Conservation (phyloP, 2,329 filamentous ascomycete species). For the Beauveria scarabaeidicola region DNA sequence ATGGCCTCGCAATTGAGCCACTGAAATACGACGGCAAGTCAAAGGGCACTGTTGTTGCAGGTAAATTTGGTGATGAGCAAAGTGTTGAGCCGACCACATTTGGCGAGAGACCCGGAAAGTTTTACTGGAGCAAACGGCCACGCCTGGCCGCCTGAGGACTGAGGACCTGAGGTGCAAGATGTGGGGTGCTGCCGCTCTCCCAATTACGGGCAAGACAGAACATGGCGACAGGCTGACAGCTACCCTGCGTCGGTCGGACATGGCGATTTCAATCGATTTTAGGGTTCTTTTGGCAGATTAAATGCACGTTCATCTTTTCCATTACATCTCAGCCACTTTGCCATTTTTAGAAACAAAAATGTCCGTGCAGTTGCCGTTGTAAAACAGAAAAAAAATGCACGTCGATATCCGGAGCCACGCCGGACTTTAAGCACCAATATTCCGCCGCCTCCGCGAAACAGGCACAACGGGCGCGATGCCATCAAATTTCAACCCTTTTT, state of each 20-base stretch:
- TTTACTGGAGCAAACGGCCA: constrained; percentile 8
- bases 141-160: too few species aligned
- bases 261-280: not conserved
- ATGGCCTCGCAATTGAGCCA: not conserved
- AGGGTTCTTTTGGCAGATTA: not conserved
- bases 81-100: not conserved
- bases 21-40: not conserved
- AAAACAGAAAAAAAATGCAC: too few species aligned
- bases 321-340: not conserved
- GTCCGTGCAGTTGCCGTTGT: not conserved
- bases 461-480: too few species aligned
- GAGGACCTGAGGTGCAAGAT: too few species aligned
- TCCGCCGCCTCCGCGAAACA: constrained; percentile 2
- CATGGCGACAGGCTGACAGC: not conserved
- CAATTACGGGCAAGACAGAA: not conserved
- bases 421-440: not conserved
- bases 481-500: not conserved
- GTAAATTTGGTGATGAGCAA: not conserved
- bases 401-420: not conserved
- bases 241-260: not conserved
- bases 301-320: not conserved
- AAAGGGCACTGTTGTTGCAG: not conserved
- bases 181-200: not conserved
- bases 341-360: not conserved
- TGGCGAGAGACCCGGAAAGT: constrained; percentile 2